Base-by-base conservation (phyloP, 1,139 yeast genomes). In the Debaryomycetaceae sp. region DNA sequence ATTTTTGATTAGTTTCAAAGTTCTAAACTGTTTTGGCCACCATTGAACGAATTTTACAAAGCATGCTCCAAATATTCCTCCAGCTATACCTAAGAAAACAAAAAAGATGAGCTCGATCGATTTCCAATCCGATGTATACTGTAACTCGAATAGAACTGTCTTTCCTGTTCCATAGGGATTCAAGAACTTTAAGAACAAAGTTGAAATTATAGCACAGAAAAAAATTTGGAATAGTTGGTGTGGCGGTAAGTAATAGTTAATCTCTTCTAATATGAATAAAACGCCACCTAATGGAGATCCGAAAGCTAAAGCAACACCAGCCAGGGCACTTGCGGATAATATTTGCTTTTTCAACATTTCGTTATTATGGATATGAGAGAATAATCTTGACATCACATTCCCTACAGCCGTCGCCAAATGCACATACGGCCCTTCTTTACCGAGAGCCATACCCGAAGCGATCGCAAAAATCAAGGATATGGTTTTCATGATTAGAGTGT, bases 391-490 rank as follows among this genome's bases (percentile, higher is more conserved):
- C 6, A 76, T 59, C 36, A 83, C 72, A 55, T 83, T 83, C 1
- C 87, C 88, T 11, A 81, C 82, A 52, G 85, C 79, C 1, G 87
- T 76, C 0, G 89, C 86, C 46, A 83, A 70, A 59, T 83, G 89
- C 31, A 83, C 89, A 58, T 79, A 82, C 0, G 89, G 89, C 2
- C 87, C 89, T 53, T 83, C 89, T 62, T 84, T 84, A 0, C 89
- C 89, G 17, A 83, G 66, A 13, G 82, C 68, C 67, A 83, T 66
- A 0, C 88, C 88, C 0, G 87, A 80, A 0, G 87, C 85, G 44
- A 83, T 81, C 1, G 86, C 82, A 35, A 81, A 68, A 2, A 81
- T 66, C 36, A 82, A 60, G 0, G 82, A 80, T 5, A 70, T 51
- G 0, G 83, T 69, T 57, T 81, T 81, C 45, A 78, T 66, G 30